These are phyloP conservation scores for Brassica balearica DNA, from an alignment of 441 rosid genomes.

Conservation along the genomic window DNA sequence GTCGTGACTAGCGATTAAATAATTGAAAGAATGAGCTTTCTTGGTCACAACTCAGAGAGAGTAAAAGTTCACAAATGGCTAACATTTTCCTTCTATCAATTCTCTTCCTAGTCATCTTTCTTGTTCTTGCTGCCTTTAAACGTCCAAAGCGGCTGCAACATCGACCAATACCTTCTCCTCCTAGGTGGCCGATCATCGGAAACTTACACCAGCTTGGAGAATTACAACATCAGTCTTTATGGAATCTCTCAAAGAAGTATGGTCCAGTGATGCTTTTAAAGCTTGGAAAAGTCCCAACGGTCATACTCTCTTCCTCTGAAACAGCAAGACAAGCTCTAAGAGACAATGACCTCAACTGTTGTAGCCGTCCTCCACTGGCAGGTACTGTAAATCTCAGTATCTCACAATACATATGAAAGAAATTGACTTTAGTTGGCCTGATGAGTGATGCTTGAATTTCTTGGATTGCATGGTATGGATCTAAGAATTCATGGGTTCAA, in stretches of 20 bases:
- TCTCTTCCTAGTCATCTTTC: not conserved
- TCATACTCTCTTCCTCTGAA: not conserved
- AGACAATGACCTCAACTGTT: not conserved
- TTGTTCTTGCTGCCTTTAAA: not conserved
- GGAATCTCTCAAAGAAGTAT: not conserved
- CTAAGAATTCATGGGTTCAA: not conserved
- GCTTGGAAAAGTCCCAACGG: not conserved
- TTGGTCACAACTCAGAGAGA: not conserved
- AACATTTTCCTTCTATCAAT: not conserved
- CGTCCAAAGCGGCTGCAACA: not conserved
- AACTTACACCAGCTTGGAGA: not conserved
- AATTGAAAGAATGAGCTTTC: not conserved
- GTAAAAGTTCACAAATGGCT: not conserved
- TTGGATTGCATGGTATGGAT: not conserved
- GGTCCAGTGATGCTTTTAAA: not conserved
- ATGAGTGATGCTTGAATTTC: not conserved
- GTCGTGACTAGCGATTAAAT: not conserved
- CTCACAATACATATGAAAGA: not conserved
- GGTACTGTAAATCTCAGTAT: not conserved
- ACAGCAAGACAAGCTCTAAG: not conserved
- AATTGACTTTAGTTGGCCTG: not conserved
- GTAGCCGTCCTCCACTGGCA: not conserved
- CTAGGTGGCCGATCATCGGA: not conserved
- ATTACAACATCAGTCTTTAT: not conserved
- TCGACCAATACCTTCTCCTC: slow-evolving; percentile 1